Evolutionary conservation across 108 stramenopile genomes (phyloP).

Genomic region (Hondaea fermentalgiana): DNA sequence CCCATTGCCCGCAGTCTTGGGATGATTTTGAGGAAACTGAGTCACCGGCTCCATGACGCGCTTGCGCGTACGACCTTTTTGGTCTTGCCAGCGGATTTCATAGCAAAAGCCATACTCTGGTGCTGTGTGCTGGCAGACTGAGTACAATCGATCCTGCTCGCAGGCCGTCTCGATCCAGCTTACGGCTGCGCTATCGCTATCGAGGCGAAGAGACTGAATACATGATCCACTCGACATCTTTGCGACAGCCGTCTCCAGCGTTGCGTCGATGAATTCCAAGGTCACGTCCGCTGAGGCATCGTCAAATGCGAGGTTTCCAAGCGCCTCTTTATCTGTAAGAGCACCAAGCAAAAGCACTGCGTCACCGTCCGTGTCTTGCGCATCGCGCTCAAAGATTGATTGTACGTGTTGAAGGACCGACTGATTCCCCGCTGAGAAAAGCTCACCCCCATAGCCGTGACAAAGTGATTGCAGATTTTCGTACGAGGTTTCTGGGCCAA

Average conservation of each 20-base stretch:
- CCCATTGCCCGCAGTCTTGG: not conserved
- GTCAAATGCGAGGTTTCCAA: not conserved
- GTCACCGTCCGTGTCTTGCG: not conserved
- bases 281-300: too few species aligned
- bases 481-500: not conserved
- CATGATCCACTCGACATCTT: too few species aligned
- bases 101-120: not conserved
- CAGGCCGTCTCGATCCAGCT: too few species aligned
- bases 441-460: not conserved
- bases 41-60: not conserved
- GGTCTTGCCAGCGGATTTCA: not conserved
- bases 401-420: not conserved
- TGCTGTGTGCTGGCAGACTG: not conserved
- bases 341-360: not conserved
- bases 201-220: too few species aligned
- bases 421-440: not conserved
- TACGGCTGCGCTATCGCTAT: too few species aligned
- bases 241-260: too few species aligned
- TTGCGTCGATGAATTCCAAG: too few species aligned
- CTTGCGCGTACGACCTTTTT: not conserved
- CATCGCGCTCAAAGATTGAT: not conserved
- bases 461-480: not conserved
- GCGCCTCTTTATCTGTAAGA: not conserved
- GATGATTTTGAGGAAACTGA: not conserved
- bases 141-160: not conserved